Evolutionary conservation across 805 yeast genomes (phyloP).

Genomic region (Brettanomyces custersianus): DNA sequence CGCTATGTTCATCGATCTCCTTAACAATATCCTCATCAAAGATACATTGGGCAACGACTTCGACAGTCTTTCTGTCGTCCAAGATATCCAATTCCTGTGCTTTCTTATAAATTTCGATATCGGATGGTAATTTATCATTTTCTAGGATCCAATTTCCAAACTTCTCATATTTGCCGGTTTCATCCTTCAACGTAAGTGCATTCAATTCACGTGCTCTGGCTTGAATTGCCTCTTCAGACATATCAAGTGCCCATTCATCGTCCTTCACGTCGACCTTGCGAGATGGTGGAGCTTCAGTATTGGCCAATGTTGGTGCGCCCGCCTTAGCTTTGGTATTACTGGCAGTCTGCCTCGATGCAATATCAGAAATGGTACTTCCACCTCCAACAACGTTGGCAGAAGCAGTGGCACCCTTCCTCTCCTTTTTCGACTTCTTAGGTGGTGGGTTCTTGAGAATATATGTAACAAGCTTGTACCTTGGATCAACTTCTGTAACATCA

Average conservation of each 20-base stretch:
- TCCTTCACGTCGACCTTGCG: slow-evolving; percentile 64
- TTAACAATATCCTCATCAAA: slow-evolving; percentile 69
- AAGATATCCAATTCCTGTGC: slow-evolving; percentile 71
- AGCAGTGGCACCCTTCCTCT: slow-evolving; percentile 67
- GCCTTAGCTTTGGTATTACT: slow-evolving; percentile 21
- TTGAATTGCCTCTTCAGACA: slow-evolving; percentile 91
- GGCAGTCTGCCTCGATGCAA: slow-evolving; percentile 43
- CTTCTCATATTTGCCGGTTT: slow-evolving; percentile 49
- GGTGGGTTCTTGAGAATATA: slow-evolving; percentile 89
- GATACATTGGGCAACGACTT: slow-evolving; percentile 85
- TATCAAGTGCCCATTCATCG: slow-evolving; percentile 96
- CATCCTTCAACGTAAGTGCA: slow-evolving; percentile 38
- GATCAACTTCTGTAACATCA: slow-evolving; percentile 72
- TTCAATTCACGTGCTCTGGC: slow-evolving; percentile 86
- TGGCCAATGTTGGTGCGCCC: slow-evolving; percentile 25
- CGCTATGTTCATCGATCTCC: slow-evolving; percentile 70
- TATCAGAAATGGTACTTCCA: slow-evolving; percentile 71
- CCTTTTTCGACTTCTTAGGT: slow-evolving; percentile 49
- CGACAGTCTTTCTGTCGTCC: slow-evolving; percentile 67
- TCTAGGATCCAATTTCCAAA: slow-evolving; percentile 85
- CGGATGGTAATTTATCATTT: slow-evolving; percentile 50
- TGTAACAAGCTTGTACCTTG: slow-evolving; percentile 78
- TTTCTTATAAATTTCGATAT: slow-evolving; percentile 88
- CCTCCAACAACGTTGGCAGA: slow-evolving; percentile 86
- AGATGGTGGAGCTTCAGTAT: slow-evolving; percentile 48